These are phyloP conservation scores for Diplodia seriata DNA, from an alignment of 2,329 filamentous ascomycete genomes.

Conservation along the genomic window DNA sequence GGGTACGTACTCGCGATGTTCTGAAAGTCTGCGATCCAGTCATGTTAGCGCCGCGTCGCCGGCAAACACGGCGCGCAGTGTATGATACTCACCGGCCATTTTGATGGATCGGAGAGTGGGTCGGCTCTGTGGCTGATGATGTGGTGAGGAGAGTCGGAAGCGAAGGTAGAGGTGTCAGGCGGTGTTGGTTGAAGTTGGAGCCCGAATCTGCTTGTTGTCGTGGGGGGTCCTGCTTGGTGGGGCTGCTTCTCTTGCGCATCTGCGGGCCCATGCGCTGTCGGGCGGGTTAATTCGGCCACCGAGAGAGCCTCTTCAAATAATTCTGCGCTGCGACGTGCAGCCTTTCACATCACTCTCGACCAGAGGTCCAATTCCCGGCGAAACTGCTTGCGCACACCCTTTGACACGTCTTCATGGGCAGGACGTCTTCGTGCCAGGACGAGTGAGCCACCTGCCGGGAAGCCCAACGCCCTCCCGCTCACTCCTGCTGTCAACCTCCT, in stretches of 20 bases:
- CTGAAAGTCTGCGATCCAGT: constrained; percentile 46
- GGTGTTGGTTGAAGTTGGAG: constrained; percentile 27
- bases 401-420: background rate
- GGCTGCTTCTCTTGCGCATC: constrained; percentile 16
- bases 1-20: constrained; percentile 52
- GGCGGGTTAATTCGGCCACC: constrained; percentile 29
- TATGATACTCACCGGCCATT: constrained; percentile 29
- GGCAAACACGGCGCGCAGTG: constrained; percentile 13
- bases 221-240: constrained; percentile 32
- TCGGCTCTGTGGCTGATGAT: background rate
- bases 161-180: background rate
- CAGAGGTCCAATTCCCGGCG: background rate
- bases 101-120: constrained; percentile 1
- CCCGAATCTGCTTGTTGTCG: constrained; percentile 32
- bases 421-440: background rate
- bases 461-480: background rate
- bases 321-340: background rate
- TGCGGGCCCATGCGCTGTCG: constrained; percentile 7
- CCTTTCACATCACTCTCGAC: background rate
- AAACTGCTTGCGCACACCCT: too few species aligned
- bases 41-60: constrained; percentile 16
- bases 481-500: too few species aligned
- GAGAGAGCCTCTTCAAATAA: constrained; percentile 31
- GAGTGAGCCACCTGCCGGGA: background rate
- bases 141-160: constrained; percentile 6